Evolutionary conservation across 805 yeast genomes (phyloP).

Genomic region (Metschnikowia vanudenii): DNA sequence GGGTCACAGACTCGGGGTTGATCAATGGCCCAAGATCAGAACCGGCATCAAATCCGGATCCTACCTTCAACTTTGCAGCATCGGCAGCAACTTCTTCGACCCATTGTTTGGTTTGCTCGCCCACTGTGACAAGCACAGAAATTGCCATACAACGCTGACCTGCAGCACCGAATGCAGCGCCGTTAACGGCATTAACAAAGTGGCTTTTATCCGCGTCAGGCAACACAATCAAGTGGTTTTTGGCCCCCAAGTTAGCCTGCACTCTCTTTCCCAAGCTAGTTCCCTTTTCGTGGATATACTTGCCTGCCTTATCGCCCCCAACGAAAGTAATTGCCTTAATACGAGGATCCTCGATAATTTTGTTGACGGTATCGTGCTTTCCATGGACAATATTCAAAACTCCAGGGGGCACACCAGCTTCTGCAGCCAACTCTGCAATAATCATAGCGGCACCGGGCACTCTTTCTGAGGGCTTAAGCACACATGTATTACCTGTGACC

Average conservation of each 20-base stretch:
- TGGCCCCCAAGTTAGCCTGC: conserved; percentile 77
- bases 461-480: conserved; percentile 60
- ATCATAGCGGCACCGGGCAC: conserved; percentile 82
- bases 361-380: conserved; percentile 68
- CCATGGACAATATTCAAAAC: conserved; percentile 74
- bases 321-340: conserved; percentile 77
- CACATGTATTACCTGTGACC: conserved; percentile 70
- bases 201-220: conserved; percentile 70
- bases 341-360: conserved; percentile 66
- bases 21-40: conserved; percentile 74
- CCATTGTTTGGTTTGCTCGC: conserved; percentile 58
- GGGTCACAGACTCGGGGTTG: conserved; percentile 54
- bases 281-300: conserved; percentile 66
- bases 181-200: conserved; percentile 62
- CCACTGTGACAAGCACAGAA: conserved; percentile 70
- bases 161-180: conserved; percentile 82
- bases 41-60: conserved; percentile 63
- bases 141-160: conserved; percentile 85
- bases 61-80: conserved; percentile 56
- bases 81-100: conserved; percentile 55
- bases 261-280: conserved; percentile 69
- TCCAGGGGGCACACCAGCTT: conserved; percentile 77
- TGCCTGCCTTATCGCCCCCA: conserved; percentile 77
- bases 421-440: conserved; percentile 65
- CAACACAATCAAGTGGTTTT: conserved; percentile 69